Percentiles rank a stretch among this genome's conserved stretches.
Evolutionary conservation across 2,329 filamentous ascomycete species (phyloP).

Genomic region (Eurotiales sp.): DNA sequence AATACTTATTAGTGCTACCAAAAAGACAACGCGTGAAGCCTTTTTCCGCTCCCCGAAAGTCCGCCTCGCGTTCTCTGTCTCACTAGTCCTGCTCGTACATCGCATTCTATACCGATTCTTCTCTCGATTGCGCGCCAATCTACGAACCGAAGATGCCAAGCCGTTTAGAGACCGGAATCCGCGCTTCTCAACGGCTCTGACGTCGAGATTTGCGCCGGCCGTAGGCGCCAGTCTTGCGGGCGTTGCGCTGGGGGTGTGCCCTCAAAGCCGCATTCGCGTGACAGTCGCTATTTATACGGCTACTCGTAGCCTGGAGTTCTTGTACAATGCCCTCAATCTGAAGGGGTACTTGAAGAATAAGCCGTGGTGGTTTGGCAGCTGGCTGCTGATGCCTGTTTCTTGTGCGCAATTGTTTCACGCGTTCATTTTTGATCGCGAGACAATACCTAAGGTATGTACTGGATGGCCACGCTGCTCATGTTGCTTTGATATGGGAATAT

Average conservation of each 20-base stretch:
- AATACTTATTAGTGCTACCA: slow-evolving; percentile 15
- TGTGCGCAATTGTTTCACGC: slow-evolving; percentile 74
- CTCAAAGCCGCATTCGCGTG: slow-evolving; percentile 65
- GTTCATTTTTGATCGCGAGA: slow-evolving; percentile 72
- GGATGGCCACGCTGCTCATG: too few relatives aligned
- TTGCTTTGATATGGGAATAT: not conserved
- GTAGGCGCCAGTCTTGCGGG: slow-evolving; percentile 88
- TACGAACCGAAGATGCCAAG: slow-evolving; percentile 74
- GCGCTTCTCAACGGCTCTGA: slow-evolving; percentile 67
- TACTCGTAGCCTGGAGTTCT: slow-evolving; percentile 78
- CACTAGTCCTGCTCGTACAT: slow-evolving; percentile 82
- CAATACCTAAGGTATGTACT: slow-evolving; percentile 57
- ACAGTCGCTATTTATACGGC: slow-evolving; percentile 78
- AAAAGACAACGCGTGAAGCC: slow-evolving; percentile 36
- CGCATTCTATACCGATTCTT: slow-evolving; percentile 89
- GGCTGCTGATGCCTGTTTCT: slow-evolving; percentile 73
- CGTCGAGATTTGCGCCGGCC: slow-evolving; percentile 78
- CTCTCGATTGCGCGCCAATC: slow-evolving; percentile 68
- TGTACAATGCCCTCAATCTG: slow-evolving; percentile 77
- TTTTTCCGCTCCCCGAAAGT: slow-evolving; percentile 61
- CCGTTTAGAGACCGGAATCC: slow-evolving; percentile 84
- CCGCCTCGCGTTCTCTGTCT: slow-evolving; percentile 76
- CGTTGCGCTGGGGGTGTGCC: slow-evolving; percentile 75
- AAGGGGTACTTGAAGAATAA: slow-evolving; percentile 64
- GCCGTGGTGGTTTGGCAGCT: slow-evolving; percentile 82